Evolutionary conservation across 495 filamentous ascomycete genomes (phyloP), one percentile per base, ranked within the genome.

Genomic region (Aspergillus hancockii): DNA sequence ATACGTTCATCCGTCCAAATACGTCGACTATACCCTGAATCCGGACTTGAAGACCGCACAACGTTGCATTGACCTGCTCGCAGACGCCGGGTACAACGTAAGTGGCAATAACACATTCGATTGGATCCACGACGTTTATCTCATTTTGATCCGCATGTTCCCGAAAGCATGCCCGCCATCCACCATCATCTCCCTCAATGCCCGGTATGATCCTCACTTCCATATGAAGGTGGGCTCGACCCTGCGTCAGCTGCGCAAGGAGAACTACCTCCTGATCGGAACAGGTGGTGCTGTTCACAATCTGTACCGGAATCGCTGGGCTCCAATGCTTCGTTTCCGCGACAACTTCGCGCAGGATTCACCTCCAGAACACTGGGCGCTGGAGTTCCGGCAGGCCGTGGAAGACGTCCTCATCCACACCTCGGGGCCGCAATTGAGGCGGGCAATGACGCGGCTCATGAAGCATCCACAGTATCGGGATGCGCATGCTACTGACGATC

Each of bases 71-170:
- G 23, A 62, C 1, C 66, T 81, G 52, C 73, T 87, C 0, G 53
- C 63, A 21, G 49, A 61, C 4, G 76, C 72, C 6, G 81, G 81
- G n/a, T 82, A 85, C 73, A 75, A 82, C 52, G 79, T 73, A 4
- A 49, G 66, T 8, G 67, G 63, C 3, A 84, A 86, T 63, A 32
- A 63, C 1, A 75, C 60, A 0, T 86, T 87, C 63, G 80, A 85
- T 60, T 86, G 83, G 84, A 86, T 87, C 64, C 83, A 87, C 72
- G 85, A 88, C 67, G 84, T 83, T 9, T 86, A 81, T 62, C 76
- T 86, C 7, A 81, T 87, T 55, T 72, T 86, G 25, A 85, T 86
- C 61, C 75, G 82, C 40, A 88, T 87, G 85, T 87, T 87, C 63
- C 83, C 84, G 0, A 22, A 28, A 8, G 74, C 64, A 38, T 84